These are phyloP conservation scores for Capillidium heterosporum DNA, from an alignment of 371 early-diverging fungal genomes.

Conservation along the genomic window DNA sequence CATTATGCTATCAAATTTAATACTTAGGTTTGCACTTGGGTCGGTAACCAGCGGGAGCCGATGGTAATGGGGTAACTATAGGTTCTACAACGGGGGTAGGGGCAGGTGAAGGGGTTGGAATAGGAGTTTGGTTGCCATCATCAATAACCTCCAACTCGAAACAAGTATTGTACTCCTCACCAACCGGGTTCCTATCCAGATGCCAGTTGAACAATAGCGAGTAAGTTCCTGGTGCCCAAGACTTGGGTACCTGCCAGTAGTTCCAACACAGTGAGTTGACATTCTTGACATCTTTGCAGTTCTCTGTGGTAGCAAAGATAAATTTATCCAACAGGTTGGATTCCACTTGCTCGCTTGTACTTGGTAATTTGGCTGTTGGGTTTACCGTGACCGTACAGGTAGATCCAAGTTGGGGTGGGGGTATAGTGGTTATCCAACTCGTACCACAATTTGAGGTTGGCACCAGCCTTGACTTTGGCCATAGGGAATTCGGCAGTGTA, in stretches of 20 bases:
- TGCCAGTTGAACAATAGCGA: conserved; percentile 33
- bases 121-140: not conserved
- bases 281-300: conserved; percentile 13
- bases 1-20: too few species aligned
- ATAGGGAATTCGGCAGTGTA: conserved; percentile 17
- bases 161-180: conserved; percentile 33
- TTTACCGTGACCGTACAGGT: conserved; percentile 18
- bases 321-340: conserved; percentile 9
- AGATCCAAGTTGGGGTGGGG: conserved; percentile 15
- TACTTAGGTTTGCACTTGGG: too few species aligned
- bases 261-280: conserved; percentile 24
- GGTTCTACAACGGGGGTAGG: not conserved
- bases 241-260: conserved; percentile 18
- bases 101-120: not conserved
- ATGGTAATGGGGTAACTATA: not conserved
- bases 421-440: conserved; percentile 27
- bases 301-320: conserved; percentile 14
- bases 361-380: conserved; percentile 12
- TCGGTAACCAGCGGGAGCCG: too few species aligned
- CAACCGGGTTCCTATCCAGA: conserved; percentile 27
- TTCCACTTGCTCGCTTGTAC: conserved; percentile 14
- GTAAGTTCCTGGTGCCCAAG: conserved; percentile 17
- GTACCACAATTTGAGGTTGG: conserved; percentile 22
- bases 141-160: conserved; percentile 21
- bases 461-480: conserved; percentile 20